These are phyloP conservation scores for Tetradesmus lagerheimii DNA, from an alignment of 139 green algal species.

Conservation along the genomic window DNA sequence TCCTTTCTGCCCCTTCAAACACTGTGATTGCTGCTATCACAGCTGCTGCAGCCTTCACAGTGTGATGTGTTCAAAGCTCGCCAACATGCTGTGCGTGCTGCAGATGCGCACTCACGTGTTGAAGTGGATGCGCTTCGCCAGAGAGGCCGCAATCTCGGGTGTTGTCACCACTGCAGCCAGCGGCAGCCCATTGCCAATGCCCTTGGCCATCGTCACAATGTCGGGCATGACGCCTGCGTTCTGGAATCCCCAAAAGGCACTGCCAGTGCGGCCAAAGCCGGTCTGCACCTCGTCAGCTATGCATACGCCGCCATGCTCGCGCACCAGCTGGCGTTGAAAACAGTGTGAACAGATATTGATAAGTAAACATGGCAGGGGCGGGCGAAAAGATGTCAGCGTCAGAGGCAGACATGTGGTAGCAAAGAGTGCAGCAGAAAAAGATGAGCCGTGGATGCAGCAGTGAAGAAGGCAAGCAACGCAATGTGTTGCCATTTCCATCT, in stretches of 20 bases:
- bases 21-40: too few relatives aligned
- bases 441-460: too few relatives aligned
- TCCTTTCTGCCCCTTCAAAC: too few relatives aligned
- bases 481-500: too few relatives aligned
- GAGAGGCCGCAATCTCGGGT: conserved; percentile 83
- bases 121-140: conserved; percentile 90
- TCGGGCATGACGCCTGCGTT: conserved; percentile 77
- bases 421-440: too few relatives aligned
- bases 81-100: too few relatives aligned
- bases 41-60: too few relatives aligned
- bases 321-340: conserved; percentile 65
- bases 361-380: neutral
- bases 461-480: too few relatives aligned
- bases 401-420: too few relatives aligned
- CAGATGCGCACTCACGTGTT: conserved; percentile 83
- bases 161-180: conserved; percentile 97
- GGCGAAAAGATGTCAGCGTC: neutral
- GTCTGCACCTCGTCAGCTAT: conserved; percentile 99
- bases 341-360: neutral
- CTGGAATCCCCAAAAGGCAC: conserved; percentile 97
- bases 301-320: conserved; percentile 92
- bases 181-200: conserved; percentile 98
- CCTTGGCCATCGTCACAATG: conserved; percentile 98
- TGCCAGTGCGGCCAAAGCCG: conserved; percentile 96
- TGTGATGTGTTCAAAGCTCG: too few relatives aligned